phyloP scores from a whole-genome alignment of 2,329 filamentous ascomycete species.

The Hymenoscyphus linearis region DNA sequence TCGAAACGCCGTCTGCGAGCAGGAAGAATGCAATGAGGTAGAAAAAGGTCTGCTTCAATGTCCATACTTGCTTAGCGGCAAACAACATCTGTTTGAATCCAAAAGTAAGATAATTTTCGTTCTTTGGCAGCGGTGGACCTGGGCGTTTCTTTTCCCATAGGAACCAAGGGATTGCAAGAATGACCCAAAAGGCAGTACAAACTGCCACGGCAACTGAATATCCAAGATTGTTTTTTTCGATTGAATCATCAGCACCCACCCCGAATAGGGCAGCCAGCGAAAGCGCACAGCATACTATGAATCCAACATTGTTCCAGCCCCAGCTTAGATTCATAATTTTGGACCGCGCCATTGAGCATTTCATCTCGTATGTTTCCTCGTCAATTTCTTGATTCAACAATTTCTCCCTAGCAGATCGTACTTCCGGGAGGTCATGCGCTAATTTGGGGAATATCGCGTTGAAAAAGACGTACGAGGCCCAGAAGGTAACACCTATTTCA shows the following conservation, averaged over 20 bases:
- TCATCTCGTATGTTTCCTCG: conserved; percentile 26
- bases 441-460: conserved; percentile 32
- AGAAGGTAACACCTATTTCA: conserved; percentile 27
- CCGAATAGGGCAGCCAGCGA: conserved; percentile 27
- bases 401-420: conserved; percentile 21
- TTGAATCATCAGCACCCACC: conserved; percentile 24
- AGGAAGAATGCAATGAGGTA: conserved; percentile 31
- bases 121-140: conserved; percentile 25
- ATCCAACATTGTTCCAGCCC: conserved; percentile 30
- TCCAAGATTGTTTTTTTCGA: conserved; percentile 28
- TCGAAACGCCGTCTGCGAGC: conserved; percentile 28
- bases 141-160: conserved; percentile 31
- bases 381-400: conserved; percentile 21
- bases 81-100: conserved; percentile 30
- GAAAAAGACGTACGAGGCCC: conserved; percentile 32
- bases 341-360: conserved; percentile 27
- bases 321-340: conserved; percentile 32
- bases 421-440: conserved; percentile 29
- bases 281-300: conserved; percentile 26
- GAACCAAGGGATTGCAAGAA: conserved; percentile 31
- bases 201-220: conserved; percentile 30
- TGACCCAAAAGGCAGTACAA: conserved; percentile 30
- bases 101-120: conserved; percentile 28
- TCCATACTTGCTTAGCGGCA: conserved; percentile 25
- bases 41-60: conserved; percentile 28